phyloP scores from a whole-genome alignment of 495 filamentous ascomycete genomes.

The Staphylotrichum longicolle region DNA sequence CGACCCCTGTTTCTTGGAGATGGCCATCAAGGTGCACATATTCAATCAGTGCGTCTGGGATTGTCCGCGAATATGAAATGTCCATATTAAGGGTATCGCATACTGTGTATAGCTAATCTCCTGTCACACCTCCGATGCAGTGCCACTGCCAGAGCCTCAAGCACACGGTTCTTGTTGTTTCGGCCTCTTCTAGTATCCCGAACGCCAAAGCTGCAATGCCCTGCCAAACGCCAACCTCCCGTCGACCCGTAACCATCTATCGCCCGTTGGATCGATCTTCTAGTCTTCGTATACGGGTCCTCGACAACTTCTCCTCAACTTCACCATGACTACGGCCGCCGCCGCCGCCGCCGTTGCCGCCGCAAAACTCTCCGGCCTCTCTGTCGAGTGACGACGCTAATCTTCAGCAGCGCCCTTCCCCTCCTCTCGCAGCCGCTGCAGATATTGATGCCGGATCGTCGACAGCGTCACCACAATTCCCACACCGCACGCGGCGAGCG shows the following conservation, averaged over 20 bases:
- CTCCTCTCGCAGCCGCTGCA: conserved; percentile 32
- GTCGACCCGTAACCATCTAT: not conserved
- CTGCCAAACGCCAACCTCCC: not conserved
- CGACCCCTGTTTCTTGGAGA: not conserved
- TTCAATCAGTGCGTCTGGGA: too few relatives aligned
- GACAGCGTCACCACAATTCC: conserved; percentile 69
- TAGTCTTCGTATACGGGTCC: not conserved
- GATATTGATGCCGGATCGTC: conserved; percentile 68
- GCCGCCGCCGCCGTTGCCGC: too few relatives aligned
- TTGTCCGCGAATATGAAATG: too few relatives aligned
- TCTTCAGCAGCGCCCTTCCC: conserved; percentile 38
- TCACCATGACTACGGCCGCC: too few relatives aligned
- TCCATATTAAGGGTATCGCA: not conserved
- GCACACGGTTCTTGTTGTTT: not conserved
- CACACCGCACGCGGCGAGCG: conserved; percentile 68
- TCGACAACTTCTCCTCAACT: too few relatives aligned
- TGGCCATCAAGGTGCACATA: conserved; percentile 4
- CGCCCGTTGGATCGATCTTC: too few relatives aligned
- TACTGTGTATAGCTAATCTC: not conserved
- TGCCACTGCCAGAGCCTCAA: not conserved
- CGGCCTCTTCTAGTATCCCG: not conserved
- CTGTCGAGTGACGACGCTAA: conserved; percentile 17
- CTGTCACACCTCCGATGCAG: not conserved
- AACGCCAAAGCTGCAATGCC: not conserved
- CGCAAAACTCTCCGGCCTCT: not conserved